phyloP scores from a whole-genome alignment of 305 asterid species.

The Fraxinus sp. region DNA sequence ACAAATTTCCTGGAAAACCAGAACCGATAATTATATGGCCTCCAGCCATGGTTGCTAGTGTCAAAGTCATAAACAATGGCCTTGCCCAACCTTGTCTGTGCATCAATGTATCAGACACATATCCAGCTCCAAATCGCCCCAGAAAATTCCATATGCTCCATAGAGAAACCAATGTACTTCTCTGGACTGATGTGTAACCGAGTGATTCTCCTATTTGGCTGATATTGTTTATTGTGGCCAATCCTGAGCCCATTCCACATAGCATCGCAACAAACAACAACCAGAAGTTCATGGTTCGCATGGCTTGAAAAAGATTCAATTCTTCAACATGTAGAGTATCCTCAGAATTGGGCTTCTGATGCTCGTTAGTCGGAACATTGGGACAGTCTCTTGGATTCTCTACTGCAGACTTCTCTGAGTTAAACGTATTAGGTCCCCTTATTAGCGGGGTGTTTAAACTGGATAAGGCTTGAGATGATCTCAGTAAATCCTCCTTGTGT shows the following conservation, averaged over 20 bases:
- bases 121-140: constrained; percentile 75
- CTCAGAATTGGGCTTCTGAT: constrained; percentile 27
- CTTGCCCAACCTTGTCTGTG: constrained; percentile 59
- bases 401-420: constrained; percentile 19
- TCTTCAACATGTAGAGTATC: constrained; percentile 31
- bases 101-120: constrained; percentile 47
- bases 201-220: constrained; percentile 81
- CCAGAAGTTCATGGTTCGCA: constrained; percentile 73
- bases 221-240: constrained; percentile 70
- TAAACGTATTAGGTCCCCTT: constrained; percentile 20
- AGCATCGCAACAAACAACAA: constrained; percentile 67
- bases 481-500: constrained; percentile 19
- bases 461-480: constrained; percentile 18
- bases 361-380: background rate
- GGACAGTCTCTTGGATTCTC: constrained; percentile 8
- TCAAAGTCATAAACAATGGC: constrained; percentile 52
- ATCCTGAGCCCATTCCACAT: constrained; percentile 85
- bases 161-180: constrained; percentile 61
- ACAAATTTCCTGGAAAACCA: constrained; percentile 61
- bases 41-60: constrained; percentile 57
- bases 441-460: constrained; percentile 40
- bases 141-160: constrained; percentile 87
- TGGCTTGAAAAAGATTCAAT: constrained; percentile 59
- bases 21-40: constrained; percentile 58
- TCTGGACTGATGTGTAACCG: constrained; percentile 48